Evolutionary conservation across 306 rosid species (phyloP).

Genomic region (Glycine tomentella): DNA sequence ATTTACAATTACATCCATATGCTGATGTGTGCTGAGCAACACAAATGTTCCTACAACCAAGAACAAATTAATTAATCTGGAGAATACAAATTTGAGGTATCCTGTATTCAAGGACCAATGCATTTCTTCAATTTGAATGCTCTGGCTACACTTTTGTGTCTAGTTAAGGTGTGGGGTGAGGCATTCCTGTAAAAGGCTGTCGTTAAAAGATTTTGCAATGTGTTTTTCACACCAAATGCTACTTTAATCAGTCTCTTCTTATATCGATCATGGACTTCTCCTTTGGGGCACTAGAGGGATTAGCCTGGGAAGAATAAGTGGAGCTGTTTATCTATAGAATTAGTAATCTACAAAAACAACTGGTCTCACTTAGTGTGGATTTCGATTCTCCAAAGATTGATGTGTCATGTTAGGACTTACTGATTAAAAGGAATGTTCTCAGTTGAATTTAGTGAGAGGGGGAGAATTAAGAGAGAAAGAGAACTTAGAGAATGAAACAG

Average conservation of each 20-base stretch:
- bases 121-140: no score
- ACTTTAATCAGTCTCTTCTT: neutral
- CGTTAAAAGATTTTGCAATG: neutral
- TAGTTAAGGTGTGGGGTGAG: constrained; percentile 22
- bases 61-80: neutral
- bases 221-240: neutral
- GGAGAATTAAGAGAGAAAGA: neutral
- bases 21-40: neutral
- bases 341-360: neutral
- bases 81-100: neutral
- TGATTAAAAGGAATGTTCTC: neutral
- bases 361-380: neutral
- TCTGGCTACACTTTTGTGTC: neutral
- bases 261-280: neutral
- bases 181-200: constrained; percentile 22
- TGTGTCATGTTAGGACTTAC: neutral
- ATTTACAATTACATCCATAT: neutral
- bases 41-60: constrained; percentile 10
- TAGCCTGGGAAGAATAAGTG: neutral
- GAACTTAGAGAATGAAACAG: neutral
- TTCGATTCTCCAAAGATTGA: constrained; percentile 21
- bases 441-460: neutral
- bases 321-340: neutral
- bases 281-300: neutral
- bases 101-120: no score